A percentile compares a stretch with the other conserved stretches of the same genome.
Conservation (phyloP, 345 rosid genomes). For the Gossypium raimondii region DNA sequence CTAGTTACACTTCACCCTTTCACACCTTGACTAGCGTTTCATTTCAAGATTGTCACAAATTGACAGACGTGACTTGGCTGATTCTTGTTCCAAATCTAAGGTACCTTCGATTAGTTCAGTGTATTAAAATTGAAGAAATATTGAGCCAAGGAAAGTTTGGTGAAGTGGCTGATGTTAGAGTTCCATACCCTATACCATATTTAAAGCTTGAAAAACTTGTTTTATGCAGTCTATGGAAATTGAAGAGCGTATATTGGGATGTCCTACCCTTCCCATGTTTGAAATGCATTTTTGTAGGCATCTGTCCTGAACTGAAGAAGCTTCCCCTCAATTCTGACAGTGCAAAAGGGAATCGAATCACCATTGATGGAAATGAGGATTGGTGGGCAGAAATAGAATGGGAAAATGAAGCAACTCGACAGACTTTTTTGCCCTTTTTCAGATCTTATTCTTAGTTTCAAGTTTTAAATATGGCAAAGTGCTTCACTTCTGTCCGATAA, state of each 20-base stretch:
- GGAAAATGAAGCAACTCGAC: neutral
- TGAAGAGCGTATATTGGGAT: conserved; percentile 18
- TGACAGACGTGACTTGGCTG: neutral
- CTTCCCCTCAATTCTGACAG: conserved; percentile 24
- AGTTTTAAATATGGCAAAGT: too few species aligned
- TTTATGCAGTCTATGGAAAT: neutral
- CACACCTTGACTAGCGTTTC: neutral
- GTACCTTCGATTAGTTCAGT: neutral
- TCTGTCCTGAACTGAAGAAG: conserved; percentile 19
- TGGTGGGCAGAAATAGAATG: neutral
- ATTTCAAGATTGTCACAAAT: neutral
- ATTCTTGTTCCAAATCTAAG: neutral
- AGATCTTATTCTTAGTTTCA: too few species aligned
- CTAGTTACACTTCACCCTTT: neutral
- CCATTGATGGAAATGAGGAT: neutral
- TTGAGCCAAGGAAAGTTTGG: neutral
- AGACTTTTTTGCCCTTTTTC: neutral
- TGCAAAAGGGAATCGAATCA: neutral
- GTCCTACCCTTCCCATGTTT: conserved; percentile 21
- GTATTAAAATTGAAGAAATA: conserved; percentile 18
- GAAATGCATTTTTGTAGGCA: neutral
- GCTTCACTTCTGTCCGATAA: too few species aligned
- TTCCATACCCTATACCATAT: neutral
- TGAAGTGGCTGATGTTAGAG: neutral
- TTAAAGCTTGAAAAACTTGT: neutral